Base-by-base conservation (phyloP, 2,329 filamentous ascomycete species). In the Colletotrichum viniferum region DNA sequence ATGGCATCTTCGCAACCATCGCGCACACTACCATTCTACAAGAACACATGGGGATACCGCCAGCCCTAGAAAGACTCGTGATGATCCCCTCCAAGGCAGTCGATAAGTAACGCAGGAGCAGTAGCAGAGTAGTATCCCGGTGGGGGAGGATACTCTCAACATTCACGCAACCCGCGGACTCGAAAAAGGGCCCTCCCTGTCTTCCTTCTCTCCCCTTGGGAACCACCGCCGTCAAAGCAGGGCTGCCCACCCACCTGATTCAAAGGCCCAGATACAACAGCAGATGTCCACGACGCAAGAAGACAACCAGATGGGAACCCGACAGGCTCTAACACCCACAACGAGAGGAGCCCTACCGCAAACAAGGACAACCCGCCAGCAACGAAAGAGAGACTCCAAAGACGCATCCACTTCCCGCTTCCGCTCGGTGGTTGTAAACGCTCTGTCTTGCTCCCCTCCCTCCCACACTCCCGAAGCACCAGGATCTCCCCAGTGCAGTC, bases 321-420 rank as follows among this genome's bases (percentile, higher is more conserved):
- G 26, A n/a, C 26, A 58, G 38, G 71, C 71, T 70, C 61, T 71
- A 65, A 74, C 68, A 71, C 67, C 16, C 26, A 21, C 68, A 52
- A 30, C 67, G 12, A 52, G n/a, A 52, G 43, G n/a, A 52, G 56
- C 56, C 26, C 67, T 26, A 58, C 18, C 26, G 43, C 43, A 52
- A 52, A 52, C 43, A 52, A 52, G 43, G 43, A 21, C n/a, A 52
- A 71, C 67, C n/a, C 26, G 14, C 67, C 60, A 38, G 48, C n/a
- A 21, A 12, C n/a, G 6, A 52, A 52, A 52, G n/a, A 52, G 43
- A 21, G n/a, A 52, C 43, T 28, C 56, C 9, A 34, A n/a, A 18
- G 43, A n/a, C 32, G 36, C 43, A 71, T 26, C 26, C 16, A 64
- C 32, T 28, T 38, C 13, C 71, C 71, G 30, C 58, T 58, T 58